Evolutionary conservation across 2,329 filamentous ascomycete genomes (phyloP).

Genomic region (Bimuria novae-zelandiae): DNA sequence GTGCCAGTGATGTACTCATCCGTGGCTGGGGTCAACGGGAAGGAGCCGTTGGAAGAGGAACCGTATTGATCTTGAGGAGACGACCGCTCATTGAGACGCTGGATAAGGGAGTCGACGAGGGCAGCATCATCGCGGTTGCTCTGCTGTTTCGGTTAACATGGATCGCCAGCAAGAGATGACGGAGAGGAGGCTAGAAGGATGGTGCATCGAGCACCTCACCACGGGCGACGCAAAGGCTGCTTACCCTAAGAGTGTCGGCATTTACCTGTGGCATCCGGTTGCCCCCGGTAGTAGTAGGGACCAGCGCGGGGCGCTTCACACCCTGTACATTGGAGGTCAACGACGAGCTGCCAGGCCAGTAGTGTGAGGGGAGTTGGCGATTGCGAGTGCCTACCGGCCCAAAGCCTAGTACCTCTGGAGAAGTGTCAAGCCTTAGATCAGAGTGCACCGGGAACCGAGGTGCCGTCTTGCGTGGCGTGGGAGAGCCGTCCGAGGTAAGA

Average conservation of each 20-base stretch:
- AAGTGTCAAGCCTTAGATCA: constrained; percentile 41
- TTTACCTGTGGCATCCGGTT: constrained; percentile 34
- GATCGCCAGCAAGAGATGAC: neutral
- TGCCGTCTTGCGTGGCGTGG: constrained; percentile 46
- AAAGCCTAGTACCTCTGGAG: constrained; percentile 38
- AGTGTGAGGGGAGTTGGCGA: constrained; percentile 22
- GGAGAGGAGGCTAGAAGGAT: neutral
- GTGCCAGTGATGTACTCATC: constrained; percentile 55
- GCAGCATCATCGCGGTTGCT: constrained; percentile 34
- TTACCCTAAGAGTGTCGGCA: constrained; percentile 39
- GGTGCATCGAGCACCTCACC: too few relatives aligned
- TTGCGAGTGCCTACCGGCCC: constrained; percentile 40
- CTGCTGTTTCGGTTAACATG: constrained; percentile 45
- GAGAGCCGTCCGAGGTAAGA: constrained; percentile 48
- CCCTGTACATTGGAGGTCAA: constrained; percentile 45
- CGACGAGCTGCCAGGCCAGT: constrained; percentile 26
- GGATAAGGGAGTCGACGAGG: constrained; percentile 67
- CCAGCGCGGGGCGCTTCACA: constrained; percentile 44
- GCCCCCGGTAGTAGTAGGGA: constrained; percentile 40
- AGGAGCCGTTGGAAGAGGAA: constrained; percentile 59
- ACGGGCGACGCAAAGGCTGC: constrained; percentile 7
- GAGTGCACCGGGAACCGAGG: constrained; percentile 35
- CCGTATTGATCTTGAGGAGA: constrained; percentile 59
- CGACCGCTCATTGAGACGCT: constrained; percentile 67
- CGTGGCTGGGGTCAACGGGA: constrained; percentile 66